phyloP scores from a whole-genome alignment of 2,329 filamentous ascomycete genomes.

The Colletotrichum tanaceti region DNA sequence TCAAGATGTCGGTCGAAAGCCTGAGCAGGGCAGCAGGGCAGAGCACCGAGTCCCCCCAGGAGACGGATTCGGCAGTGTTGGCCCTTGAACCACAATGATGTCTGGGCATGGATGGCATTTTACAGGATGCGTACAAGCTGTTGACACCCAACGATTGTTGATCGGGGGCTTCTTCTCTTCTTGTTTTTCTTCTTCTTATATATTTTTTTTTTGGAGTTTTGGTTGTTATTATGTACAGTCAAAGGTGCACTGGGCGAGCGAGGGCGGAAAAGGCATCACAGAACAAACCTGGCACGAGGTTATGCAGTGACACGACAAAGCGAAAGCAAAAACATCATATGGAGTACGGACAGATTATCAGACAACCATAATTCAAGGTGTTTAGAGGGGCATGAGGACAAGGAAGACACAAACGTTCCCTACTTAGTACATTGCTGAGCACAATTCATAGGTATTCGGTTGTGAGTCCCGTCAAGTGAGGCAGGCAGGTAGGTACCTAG shows the following conservation, averaged over 20 bases:
- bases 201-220: neutral
- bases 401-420: neutral
- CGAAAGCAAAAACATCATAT: neutral
- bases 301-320: neutral
- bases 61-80: too few species aligned
- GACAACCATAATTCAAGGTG: neutral
- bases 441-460: too few species aligned
- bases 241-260: neutral
- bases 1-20: neutral
- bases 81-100: too few species aligned
- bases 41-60: too few species aligned
- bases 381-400: neutral
- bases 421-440: neutral
- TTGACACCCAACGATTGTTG: too few species aligned
- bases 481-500: too few species aligned
- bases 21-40: too few species aligned
- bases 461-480: too few species aligned
- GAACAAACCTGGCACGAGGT: neutral
- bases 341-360: neutral
- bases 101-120: too few species aligned
- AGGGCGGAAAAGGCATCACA: neutral
- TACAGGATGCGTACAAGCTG: too few species aligned
- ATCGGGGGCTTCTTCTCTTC: too few species aligned
- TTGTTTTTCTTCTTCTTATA: neutral
- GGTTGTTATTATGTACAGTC: neutral